These are phyloP conservation scores for Trametes punicea DNA, from an alignment of 768 basidiomycete genomes.

Conservation along the genomic window DNA sequence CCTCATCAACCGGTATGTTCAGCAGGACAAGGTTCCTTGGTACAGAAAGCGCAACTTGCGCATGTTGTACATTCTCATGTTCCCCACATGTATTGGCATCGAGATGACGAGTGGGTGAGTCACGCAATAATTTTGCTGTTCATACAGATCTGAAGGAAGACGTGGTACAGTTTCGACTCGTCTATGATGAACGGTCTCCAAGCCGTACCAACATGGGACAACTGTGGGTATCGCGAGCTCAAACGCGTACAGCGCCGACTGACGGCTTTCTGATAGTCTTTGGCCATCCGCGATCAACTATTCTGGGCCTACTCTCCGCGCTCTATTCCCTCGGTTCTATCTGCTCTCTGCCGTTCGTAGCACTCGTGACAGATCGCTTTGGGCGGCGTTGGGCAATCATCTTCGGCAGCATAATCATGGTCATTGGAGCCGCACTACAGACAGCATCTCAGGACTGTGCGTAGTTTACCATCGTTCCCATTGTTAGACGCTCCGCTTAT, in stretches of 20 bases:
- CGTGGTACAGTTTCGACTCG: conserved; percentile 45
- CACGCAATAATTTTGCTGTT: not conserved
- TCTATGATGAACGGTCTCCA: conserved; percentile 65
- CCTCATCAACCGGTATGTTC: not conserved
- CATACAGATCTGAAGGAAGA: not conserved
- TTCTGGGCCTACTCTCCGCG: conserved; percentile 54
- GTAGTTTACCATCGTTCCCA: not conserved
- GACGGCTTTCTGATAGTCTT: conserved; percentile 38
- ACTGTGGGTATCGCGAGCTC: conserved; percentile 38
- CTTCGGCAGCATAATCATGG: conserved; percentile 42
- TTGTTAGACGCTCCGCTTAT: no score
- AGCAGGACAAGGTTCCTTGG: conserved; percentile 54
- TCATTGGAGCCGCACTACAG: conserved; percentile 28
- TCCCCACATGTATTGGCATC: conserved; percentile 59
- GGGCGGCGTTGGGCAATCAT: conserved; percentile 51
- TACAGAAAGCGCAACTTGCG: conserved; percentile 60
- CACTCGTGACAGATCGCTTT: conserved; percentile 46
- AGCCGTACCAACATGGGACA: conserved; percentile 54
- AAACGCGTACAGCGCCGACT: no score
- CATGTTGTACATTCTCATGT: conserved; percentile 50
- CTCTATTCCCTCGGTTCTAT: conserved; percentile 63
- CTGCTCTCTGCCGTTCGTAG: conserved; percentile 50
- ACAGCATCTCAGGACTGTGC: conserved; percentile 37
- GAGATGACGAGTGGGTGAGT: conserved; percentile 60
- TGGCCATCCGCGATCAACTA: conserved; percentile 48